These are phyloP conservation scores for Sherardia arvensis DNA, from an alignment of 257 asterid genomes.

Conservation along the genomic window DNA sequence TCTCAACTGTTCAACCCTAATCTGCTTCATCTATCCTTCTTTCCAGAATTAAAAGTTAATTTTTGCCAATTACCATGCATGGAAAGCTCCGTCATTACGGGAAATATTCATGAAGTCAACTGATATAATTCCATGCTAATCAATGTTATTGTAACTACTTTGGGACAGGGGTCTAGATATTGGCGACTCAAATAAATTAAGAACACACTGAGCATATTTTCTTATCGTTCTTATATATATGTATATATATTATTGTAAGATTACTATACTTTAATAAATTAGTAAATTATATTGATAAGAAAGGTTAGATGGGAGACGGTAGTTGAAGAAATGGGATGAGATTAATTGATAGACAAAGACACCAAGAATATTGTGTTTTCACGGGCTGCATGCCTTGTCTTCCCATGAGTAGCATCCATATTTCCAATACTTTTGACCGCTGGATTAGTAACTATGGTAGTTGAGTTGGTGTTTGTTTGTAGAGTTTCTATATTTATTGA, in stretches of 20 bases:
- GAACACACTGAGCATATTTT: too few species aligned
- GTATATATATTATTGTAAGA: not conserved
- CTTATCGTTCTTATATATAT: too few species aligned
- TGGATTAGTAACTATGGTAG: not conserved
- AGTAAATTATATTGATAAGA: not conserved
- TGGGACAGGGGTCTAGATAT: not conserved
- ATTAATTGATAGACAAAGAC: not conserved
- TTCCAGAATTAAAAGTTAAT: too few species aligned
- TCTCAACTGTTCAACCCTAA: not conserved
- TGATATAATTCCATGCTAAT: too few species aligned
- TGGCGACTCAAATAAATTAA: not conserved
- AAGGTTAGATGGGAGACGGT: not conserved
- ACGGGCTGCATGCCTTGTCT: slow-evolving; percentile 1
- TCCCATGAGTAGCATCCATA: not conserved
- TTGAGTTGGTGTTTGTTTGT: not conserved
- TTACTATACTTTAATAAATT: not conserved
- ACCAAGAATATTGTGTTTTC: slow-evolving; percentile 1
- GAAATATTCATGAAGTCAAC: too few species aligned
- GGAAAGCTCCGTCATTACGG: too few species aligned
- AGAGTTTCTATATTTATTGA: too few species aligned
- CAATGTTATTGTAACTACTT: not conserved
- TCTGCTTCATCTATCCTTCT: too few species aligned
- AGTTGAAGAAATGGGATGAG: not conserved
- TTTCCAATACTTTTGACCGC: not conserved
- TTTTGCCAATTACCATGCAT: too few species aligned